Conservation (phyloP, 2,329 filamentous ascomycete genomes). For the Acrocalymma vagum region DNA sequence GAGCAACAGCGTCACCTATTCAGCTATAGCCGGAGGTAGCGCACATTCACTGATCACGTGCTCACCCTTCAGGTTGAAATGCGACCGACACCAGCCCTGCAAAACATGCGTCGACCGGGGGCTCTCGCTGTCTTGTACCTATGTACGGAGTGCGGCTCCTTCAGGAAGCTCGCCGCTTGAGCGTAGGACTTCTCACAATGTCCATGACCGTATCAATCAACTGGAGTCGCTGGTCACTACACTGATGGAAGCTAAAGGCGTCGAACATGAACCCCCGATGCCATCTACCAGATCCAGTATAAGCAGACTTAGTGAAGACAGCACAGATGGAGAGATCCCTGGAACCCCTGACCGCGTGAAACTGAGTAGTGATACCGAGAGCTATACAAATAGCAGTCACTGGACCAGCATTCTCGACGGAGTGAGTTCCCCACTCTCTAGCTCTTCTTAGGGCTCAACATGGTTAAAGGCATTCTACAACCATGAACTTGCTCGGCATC, state of each 20-base stretch:
- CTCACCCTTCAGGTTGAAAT: conserved; percentile 37
- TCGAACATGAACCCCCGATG: conserved; percentile 7
- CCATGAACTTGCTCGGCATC: no score
- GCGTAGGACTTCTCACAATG: conserved; percentile 36
- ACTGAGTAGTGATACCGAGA: conserved; percentile 35
- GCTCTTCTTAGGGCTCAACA: not conserved
- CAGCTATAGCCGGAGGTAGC: conserved; percentile 24
- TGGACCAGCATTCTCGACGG: conserved; percentile 49
- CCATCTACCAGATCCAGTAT: conserved; percentile 6
- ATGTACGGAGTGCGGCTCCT: conserved; percentile 29
- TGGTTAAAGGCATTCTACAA: conserved; percentile 3
- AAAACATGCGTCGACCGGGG: conserved; percentile 47
- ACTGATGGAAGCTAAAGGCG: conserved; percentile 38
- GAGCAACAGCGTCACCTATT: conserved; percentile 11
- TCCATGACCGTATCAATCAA: conserved; percentile 47
- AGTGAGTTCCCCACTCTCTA: conserved; percentile 22
- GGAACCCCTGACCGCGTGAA: conserved; percentile 41
- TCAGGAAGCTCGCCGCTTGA: no score
- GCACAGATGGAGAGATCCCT: conserved; percentile 22
- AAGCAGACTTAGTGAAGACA: conserved; percentile 16
- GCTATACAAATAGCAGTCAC: conserved; percentile 42
- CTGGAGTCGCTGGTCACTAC: conserved; percentile 46
- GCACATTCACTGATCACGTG: conserved; percentile 15
- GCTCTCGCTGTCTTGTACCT: conserved; percentile 43
- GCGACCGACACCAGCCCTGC: conserved; percentile 46